Evolutionary conservation across 2,329 filamentous ascomycete species (phyloP).

Genomic region (Paecilomyces niveus): DNA sequence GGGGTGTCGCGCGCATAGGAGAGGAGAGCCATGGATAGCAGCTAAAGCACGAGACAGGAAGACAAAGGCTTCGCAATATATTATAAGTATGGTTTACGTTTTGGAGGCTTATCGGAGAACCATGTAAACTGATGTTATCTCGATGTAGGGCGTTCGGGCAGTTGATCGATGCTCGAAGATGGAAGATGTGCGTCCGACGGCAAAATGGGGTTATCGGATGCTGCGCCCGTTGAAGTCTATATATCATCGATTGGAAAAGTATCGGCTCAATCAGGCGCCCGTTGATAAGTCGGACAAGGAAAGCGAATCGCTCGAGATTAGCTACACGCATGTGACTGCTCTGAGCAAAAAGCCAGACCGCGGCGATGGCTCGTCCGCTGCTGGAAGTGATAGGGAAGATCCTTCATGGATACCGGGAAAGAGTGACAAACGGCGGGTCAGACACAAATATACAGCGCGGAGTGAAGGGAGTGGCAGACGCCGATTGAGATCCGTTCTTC

Average conservation of each 20-base stretch:
- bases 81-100: neutral
- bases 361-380: slow-evolving; percentile 15
- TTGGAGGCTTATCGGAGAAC: neutral
- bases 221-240: slow-evolving; percentile 35
- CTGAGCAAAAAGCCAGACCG: slow-evolving; percentile 3
- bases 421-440: slow-evolving; percentile 23
- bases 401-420: slow-evolving; percentile 34
- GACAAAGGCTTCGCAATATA: neutral
- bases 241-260: slow-evolving; percentile 33
- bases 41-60: neutral
- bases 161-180: slow-evolving; percentile 10
- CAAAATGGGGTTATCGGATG: slow-evolving; percentile 38
- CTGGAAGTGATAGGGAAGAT: slow-evolving; percentile 30
- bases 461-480: slow-evolving; percentile 16
- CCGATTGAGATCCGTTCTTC: slow-evolving; percentile 23
- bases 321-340: slow-evolving; percentile 1
- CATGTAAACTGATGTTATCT: neutral
- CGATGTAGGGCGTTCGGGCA: neutral
- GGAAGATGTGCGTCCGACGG: slow-evolving; percentile 32
- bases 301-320: slow-evolving; percentile 7
- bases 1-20: neutral
- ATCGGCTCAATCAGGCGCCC: slow-evolving; percentile 26
- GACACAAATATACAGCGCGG: slow-evolving; percentile 31
- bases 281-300: slow-evolving; percentile 15
- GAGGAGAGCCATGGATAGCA: neutral